phyloP scores from a whole-genome alignment of 2,329 filamentous ascomycete species.

The Ceratocystis papillata region DNA sequence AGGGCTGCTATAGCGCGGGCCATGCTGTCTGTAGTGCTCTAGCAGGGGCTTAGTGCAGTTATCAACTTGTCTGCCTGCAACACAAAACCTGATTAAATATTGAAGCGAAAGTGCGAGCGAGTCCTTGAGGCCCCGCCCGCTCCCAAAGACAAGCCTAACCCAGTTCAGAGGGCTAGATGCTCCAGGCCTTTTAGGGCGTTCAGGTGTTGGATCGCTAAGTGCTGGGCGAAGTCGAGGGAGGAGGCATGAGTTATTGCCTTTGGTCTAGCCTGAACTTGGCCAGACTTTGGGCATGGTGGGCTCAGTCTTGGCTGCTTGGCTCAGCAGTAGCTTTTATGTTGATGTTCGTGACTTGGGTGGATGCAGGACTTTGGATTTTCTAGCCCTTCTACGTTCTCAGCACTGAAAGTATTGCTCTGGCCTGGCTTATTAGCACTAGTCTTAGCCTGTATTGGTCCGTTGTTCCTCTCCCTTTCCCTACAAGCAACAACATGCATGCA shows the following conservation, averaged over 20 bases:
- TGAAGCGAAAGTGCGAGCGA: conserved; percentile 5
- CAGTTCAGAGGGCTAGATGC: neutral
- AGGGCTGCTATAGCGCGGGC: neutral
- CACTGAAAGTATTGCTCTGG: neutral
- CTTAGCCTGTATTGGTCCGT: no score
- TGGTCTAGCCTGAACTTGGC: neutral
- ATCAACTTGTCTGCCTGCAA: no score
- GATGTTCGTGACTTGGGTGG: no score
- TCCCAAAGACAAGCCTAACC: neutral
- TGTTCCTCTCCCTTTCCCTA: no score
- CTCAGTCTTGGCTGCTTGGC: neutral
- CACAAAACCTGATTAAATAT: no score
- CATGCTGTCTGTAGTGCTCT: neutral
- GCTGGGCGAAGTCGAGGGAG: neutral
- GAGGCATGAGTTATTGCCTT: neutral
- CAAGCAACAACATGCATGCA: neutral
- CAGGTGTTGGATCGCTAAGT: neutral
- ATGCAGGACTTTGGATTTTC: no score
- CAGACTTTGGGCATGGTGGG: neutral
- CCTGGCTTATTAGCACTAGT: no score
- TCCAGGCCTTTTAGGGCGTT: conserved; percentile 10
- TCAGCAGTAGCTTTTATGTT: neutral
- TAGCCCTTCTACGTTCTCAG: no score
- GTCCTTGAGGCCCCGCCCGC: conserved; percentile 3
- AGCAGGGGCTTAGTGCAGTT: no score